A percentile compares a stretch with the other conserved stretches of the same genome.
phyloP scores from a whole-genome alignment of 1,284 basidiomycete genomes.

The Ustilago shanxiensis region DNA sequence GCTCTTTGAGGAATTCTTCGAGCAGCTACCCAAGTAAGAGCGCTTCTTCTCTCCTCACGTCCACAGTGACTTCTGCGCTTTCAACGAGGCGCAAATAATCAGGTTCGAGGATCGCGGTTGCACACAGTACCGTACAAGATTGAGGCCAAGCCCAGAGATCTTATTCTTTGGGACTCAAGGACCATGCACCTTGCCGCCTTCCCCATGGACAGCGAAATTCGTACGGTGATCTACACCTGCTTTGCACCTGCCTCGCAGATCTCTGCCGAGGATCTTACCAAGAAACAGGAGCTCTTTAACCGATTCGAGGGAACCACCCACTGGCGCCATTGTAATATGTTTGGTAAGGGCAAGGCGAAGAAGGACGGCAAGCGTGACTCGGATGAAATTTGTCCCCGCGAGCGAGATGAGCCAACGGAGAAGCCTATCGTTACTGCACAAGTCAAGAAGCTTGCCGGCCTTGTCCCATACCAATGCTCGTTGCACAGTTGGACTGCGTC shows the following conservation, averaged over 20 bases:
- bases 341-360: slow-evolving; percentile 16
- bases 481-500: too few relatives aligned
- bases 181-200: slow-evolving; percentile 47
- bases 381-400: slow-evolving; percentile 14
- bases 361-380: slow-evolving; percentile 22
- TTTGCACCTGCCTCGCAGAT: neutral
- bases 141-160: slow-evolving; percentile 61
- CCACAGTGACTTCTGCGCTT: slow-evolving; percentile 65
- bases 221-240: slow-evolving; percentile 34
- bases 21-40: slow-evolving; percentile 60
- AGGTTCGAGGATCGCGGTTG: slow-evolving; percentile 64
- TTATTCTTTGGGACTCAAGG: slow-evolving; percentile 54
- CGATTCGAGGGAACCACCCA: slow-evolving; percentile 15
- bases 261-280: slow-evolving; percentile 6
- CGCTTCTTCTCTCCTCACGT: slow-evolving; percentile 40
- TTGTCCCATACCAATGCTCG: slow-evolving; percentile 16
- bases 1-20: slow-evolving; percentile 70
- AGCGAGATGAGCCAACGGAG: slow-evolving; percentile 19
- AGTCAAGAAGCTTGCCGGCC: slow-evolving; percentile 18
- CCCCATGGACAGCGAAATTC: slow-evolving; percentile 17
- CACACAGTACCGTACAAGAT: slow-evolving; percentile 62
- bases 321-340: slow-evolving; percentile 27
- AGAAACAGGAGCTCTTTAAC: slow-evolving; percentile 14
- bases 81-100: slow-evolving; percentile 52
- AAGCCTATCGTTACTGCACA: slow-evolving; percentile 23